These are phyloP conservation scores for Gracilaria caudata DNA, from an alignment of 23 red algal species.

Conservation along the genomic window DNA sequence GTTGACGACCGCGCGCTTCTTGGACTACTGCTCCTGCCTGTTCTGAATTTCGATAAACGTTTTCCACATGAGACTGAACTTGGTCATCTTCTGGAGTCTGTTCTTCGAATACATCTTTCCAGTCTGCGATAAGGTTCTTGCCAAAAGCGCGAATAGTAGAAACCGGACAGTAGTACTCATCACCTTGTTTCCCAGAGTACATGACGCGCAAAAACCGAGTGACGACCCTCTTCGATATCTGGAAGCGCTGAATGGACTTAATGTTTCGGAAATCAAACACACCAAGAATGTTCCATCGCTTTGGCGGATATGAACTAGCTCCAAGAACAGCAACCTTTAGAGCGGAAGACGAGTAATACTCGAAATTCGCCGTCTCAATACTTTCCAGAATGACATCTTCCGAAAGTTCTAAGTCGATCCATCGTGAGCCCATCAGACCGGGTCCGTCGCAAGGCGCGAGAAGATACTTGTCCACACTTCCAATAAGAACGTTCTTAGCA, in stretches of 20 bases:
- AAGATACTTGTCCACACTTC: slow-evolving; percentile 82
- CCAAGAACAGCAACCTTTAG: slow-evolving; percentile 66
- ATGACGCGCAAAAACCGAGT: slow-evolving; percentile 75
- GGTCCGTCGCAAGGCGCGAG: slow-evolving; percentile 67
- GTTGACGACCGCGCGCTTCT: not conserved
- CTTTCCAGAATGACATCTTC: slow-evolving; percentile 85
- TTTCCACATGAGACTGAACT: not conserved
- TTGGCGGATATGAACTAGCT: slow-evolving; percentile 66
- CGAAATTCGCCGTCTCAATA: slow-evolving; percentile 77
- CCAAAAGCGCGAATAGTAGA: slow-evolving; percentile 83
- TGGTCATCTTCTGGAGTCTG: not conserved
- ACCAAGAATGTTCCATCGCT: slow-evolving; percentile 72
- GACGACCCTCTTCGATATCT: slow-evolving; percentile 56
- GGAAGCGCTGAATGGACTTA: slow-evolving; percentile 58
- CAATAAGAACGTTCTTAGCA: slow-evolving; percentile 71
- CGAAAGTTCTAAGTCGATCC: slow-evolving; percentile 89
- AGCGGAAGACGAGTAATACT: slow-evolving; percentile 85
- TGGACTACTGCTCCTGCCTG: not conserved
- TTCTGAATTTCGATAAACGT: not conserved
- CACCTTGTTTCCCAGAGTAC: slow-evolving; percentile 72
- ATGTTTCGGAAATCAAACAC: slow-evolving; percentile 55
- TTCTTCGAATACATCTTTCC: slow-evolving; percentile 57
- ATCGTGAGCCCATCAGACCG: slow-evolving; percentile 47
- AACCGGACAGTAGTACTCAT: slow-evolving; percentile 86
- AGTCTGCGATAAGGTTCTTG: slow-evolving; percentile 88